phyloP scores from a whole-genome alignment of 1,139 yeast species.

The Nematodospora anomalae region DNA sequence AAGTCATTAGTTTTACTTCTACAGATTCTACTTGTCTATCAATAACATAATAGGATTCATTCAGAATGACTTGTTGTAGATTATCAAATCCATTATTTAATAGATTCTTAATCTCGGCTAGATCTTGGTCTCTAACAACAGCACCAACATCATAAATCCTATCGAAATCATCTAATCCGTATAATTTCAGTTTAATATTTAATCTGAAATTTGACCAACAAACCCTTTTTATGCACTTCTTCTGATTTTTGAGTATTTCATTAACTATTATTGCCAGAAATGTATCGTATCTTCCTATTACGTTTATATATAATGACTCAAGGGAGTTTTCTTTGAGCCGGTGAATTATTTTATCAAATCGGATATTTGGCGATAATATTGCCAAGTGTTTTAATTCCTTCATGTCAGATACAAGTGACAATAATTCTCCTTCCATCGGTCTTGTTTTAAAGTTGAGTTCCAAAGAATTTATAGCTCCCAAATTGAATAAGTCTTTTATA shows the following conservation, averaged over 20 bases:
- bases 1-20: conserved; percentile 3
- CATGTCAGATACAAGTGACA: conserved; percentile 1
- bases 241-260: conserved; percentile 9
- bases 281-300: conserved; percentile 9
- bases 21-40: background rate
- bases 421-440: conserved; percentile 6
- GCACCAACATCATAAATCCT: conserved; percentile 5
- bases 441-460: conserved; percentile 5
- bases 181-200: conserved; percentile 4
- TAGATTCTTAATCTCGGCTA: conserved; percentile 7
- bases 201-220: conserved; percentile 10
- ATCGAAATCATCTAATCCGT: conserved; percentile 11
- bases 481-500: conserved; percentile 1
- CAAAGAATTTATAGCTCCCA: conserved; percentile 2
- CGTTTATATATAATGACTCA: conserved; percentile 8
- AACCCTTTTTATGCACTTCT: conserved; percentile 4
- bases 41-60: conserved; percentile 7
- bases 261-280: conserved; percentile 7
- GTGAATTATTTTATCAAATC: conserved; percentile 7
- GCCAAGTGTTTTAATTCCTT: conserved; percentile 6
- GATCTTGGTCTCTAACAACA: conserved; percentile 7
- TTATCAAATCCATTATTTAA: conserved; percentile 3
- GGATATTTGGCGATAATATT: conserved; percentile 7
- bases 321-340: background rate
- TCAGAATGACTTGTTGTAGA: conserved; percentile 7